phyloP scores from a whole-genome alignment of 306 rosid genomes.

The Casuarina equisetifolia region DNA sequence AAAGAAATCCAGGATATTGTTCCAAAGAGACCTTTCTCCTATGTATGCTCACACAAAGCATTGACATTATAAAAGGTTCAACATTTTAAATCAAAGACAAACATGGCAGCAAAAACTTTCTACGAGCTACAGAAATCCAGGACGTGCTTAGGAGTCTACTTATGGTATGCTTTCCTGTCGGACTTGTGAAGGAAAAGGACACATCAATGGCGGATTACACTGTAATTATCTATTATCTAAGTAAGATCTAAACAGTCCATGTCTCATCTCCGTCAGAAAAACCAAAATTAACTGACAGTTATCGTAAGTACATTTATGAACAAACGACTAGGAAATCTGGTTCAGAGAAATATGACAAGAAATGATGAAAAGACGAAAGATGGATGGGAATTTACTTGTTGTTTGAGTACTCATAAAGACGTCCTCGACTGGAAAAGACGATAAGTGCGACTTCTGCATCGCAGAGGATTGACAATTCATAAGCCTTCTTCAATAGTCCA shows the following conservation, averaged over 20 bases:
- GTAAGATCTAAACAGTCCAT: background rate
- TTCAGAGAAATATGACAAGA: background rate
- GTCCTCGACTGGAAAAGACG: conserved; percentile 89
- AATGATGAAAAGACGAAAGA: background rate
- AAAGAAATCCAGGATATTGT: too few relatives aligned
- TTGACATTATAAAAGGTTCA: too few relatives aligned
- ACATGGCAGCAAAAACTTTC: background rate
- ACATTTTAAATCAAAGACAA: too few relatives aligned
- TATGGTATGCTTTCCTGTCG: background rate
- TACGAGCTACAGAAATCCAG: background rate
- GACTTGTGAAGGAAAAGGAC: background rate
- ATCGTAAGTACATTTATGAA: background rate
- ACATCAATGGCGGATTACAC: background rate
- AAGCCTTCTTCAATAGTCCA: conserved; percentile 90
- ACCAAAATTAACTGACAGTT: background rate
- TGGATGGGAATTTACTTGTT: conserved; percentile 46
- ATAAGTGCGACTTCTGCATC: conserved; percentile 92
- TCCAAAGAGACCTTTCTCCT: too few relatives aligned
- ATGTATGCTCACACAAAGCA: too few relatives aligned
- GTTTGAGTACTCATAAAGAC: conserved; percentile 86
- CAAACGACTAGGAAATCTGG: background rate
- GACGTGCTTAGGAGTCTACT: background rate
- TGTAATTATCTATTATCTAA: background rate
- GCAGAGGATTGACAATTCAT: conserved; percentile 88
- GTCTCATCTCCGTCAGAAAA: background rate